Percentiles rank a stretch among this genome's conserved stretches.
Evolutionary conservation across 106 monocot genomes (phyloP).

Genomic region (Dioscorea zingiberensis): DNA sequence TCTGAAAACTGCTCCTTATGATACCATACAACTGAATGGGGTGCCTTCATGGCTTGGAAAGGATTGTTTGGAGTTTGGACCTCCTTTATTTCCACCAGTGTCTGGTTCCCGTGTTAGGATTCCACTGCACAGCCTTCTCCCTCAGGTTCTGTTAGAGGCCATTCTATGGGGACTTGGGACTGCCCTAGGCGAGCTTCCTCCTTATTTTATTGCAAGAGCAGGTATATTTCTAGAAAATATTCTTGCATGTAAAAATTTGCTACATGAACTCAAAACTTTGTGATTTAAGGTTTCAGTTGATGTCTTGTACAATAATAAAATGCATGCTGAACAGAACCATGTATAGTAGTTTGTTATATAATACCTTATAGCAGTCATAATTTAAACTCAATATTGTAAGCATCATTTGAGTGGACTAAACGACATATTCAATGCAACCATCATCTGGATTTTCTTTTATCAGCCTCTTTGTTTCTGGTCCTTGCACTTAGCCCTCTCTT

Average conservation of each 20-base stretch:
- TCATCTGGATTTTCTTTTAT: too few species aligned
- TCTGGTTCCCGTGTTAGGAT: constrained; percentile 52
- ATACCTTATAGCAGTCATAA: not conserved
- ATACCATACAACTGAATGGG: constrained; percentile 75
- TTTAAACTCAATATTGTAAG: not conserved
- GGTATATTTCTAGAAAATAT: constrained; percentile 31
- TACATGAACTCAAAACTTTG: not conserved
- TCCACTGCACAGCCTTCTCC: constrained; percentile 69
- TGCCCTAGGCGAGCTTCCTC: constrained; percentile 96
- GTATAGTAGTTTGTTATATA: not conserved
- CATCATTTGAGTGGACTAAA: not conserved
- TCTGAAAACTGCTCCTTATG: constrained; percentile 86
- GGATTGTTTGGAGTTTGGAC: constrained; percentile 77
- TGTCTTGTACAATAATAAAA: not conserved
- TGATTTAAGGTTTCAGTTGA: too few species aligned
- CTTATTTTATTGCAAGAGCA: constrained; percentile 96
- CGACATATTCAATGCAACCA: too few species aligned
- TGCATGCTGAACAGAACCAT: not conserved
- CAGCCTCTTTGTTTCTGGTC: too few species aligned
- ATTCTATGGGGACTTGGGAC: constrained; percentile 96
- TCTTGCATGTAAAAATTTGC: not conserved
- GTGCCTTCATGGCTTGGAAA: constrained; percentile 93
- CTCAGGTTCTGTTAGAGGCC: constrained; percentile 85
- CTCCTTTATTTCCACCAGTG: constrained; percentile 45
- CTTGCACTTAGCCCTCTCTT: too few species aligned